Base-by-base conservation (phyloP, 2,329 filamentous ascomycete genomes). In the Arthrobotrys musiformis region DNA sequence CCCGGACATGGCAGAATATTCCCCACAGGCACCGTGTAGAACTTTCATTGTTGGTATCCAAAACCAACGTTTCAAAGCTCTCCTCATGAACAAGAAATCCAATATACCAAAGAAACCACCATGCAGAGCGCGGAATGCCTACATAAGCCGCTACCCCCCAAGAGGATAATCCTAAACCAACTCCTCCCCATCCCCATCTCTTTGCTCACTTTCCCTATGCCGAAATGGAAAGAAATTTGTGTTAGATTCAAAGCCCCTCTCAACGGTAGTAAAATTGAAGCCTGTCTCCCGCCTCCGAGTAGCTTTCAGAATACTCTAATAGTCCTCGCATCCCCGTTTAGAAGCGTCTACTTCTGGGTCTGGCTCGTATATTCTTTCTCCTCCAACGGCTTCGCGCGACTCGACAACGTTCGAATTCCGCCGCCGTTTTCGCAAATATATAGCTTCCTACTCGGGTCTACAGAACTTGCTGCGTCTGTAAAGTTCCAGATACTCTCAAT, bases 321-420 rank as follows among this genome's bases (percentile, higher is more conserved):
- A 4, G 9, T 60, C 22, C 7, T 70, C 4, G 52, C 22, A 26
- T 56, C 64, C 7, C 72, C 72, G 9, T 33, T 69, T 2, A 50
- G 60, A 28, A 70, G 70, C 30, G 9, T 67, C 5, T 76, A 70
- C 24, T 76, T 76, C 50, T 76, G 63, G 52, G 30, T 69, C 48
- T 76, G 72, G 72, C 46, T 76, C 5, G 13, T 70, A 15, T 61
- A 52, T 6, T 76, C 72, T 4, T 46, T 60, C 15, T 46, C 40
- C 5, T 42, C 50, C 2, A 70, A 54, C 56, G 48, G 50, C 11
- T 44, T 52, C 19, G n/a, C 44, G 8, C 37, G 44, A 30, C 24
- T 64, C 7, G 60, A 66, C 26, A 60, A 22, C 7, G 46, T 70
- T 30, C n/a, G 4, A 0, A 24, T 70, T n/a, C 46, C 58, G 4